Evolutionary conservation across 2,329 filamentous ascomycete genomes (phyloP).

Genomic region (Chrysoporthe puriensis): DNA sequence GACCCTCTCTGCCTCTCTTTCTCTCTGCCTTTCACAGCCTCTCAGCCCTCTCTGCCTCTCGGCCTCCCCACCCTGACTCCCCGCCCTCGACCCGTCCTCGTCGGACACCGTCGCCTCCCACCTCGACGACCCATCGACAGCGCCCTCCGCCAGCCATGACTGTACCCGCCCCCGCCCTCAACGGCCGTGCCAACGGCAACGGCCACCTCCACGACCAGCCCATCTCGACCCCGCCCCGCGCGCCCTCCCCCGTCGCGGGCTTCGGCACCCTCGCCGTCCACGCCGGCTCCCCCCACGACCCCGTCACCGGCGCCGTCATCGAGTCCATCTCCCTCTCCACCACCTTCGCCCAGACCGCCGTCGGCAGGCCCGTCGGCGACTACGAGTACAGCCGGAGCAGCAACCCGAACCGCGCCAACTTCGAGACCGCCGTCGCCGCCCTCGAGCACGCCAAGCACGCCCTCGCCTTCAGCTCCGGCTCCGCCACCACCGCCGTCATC

Average conservation of each 20-base stretch:
- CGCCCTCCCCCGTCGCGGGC: constrained; percentile 72
- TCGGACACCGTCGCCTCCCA: background rate
- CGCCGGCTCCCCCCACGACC: constrained; percentile 88
- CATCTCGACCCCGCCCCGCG: constrained; percentile 70
- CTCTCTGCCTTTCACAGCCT: background rate
- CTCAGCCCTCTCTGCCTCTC: background rate
- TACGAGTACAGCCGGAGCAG: constrained; percentile 94
- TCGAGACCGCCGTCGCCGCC: constrained; percentile 87
- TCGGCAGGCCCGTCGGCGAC: constrained; percentile 82
- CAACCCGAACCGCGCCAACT: constrained; percentile 95
- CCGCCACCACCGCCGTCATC: constrained; percentile 89
- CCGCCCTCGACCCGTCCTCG: background rate
- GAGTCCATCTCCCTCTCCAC: constrained; percentile 95
- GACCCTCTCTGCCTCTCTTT: background rate
- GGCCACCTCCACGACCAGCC: constrained; percentile 36
- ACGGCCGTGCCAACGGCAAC: constrained; percentile 19
- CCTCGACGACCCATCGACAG: background rate
- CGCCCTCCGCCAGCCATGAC: constrained; percentile 13
- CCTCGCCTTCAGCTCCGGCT: constrained; percentile 92
- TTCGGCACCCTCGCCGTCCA: constrained; percentile 97
- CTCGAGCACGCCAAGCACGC: constrained; percentile 92
- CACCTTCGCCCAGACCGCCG: constrained; percentile 88
- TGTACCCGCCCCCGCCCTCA: constrained; percentile 20
- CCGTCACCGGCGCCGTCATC: constrained; percentile 91
- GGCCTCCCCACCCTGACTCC: background rate